A percentile compares a stretch with the other conserved stretches of the same genome.
These are phyloP conservation scores for Diaporthe batatas DNA, from an alignment of 2,329 filamentous ascomycete species.

Conservation along the genomic window DNA sequence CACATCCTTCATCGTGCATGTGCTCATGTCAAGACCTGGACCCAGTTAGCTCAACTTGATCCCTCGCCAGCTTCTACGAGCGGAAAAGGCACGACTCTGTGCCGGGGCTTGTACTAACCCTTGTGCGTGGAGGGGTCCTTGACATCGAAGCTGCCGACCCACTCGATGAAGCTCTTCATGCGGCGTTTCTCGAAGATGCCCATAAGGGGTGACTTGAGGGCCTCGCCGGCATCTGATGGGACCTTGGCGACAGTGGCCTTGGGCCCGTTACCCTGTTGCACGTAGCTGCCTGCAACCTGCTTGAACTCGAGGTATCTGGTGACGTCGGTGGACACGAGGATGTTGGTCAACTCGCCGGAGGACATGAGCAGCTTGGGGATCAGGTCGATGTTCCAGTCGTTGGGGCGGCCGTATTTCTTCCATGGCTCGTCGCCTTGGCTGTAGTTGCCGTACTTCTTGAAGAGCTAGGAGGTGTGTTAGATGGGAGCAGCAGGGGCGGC, in stretches of 20 bases:
- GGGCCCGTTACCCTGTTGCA: conserved; percentile 85
- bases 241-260: conserved; percentile 97
- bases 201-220: conserved; percentile 93
- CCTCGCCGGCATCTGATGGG: conserved; percentile 91
- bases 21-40: conserved; percentile 82
- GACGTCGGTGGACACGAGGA: conserved; percentile 95
- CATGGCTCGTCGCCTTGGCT: conserved; percentile 86
- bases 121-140: conserved; percentile 90
- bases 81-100: background rate
- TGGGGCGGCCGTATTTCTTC: conserved; percentile 96
- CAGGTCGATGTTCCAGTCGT: conserved; percentile 99
- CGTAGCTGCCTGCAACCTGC: conserved; percentile 95
- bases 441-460: conserved; percentile 95
- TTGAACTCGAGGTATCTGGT: conserved; percentile 92
- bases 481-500: conserved; percentile 31
- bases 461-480: conserved; percentile 72
- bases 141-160: conserved; percentile 87
- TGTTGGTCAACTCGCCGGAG: conserved; percentile 97
- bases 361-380: conserved; percentile 99
- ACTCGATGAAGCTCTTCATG: conserved; percentile 96
- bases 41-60: conserved; percentile 2
- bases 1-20: conserved; percentile 95
- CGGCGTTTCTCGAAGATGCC: conserved; percentile 97
- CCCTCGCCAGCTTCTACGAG: background rate
- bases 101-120: conserved; percentile 69